phyloP scores from a whole-genome alignment of 139 green algal species.

The Nannochloris sp. region DNA sequence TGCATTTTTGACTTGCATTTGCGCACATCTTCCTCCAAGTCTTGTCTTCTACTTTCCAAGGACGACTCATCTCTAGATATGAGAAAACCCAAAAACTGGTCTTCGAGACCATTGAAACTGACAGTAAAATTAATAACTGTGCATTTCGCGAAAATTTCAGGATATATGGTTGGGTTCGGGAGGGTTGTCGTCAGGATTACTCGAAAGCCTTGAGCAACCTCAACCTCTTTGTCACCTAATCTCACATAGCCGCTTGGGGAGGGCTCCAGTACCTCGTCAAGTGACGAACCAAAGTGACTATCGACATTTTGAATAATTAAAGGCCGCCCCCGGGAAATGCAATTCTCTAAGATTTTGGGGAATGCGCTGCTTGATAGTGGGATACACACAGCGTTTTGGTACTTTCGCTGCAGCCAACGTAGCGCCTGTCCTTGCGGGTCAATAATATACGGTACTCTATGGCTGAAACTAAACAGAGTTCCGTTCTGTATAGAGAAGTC shows the following conservation, averaged over 20 bases:
- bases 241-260: slow-evolving; percentile 40
- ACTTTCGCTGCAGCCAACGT: slow-evolving; percentile 77
- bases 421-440: slow-evolving; percentile 82
- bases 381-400: slow-evolving; percentile 82
- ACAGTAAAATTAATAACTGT: slow-evolving; percentile 96
- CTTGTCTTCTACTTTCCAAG: slow-evolving; percentile 85
- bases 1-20: slow-evolving; percentile 87
- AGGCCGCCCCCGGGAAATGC: slow-evolving; percentile 76
- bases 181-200: slow-evolving; percentile 87
- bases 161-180: slow-evolving; percentile 86
- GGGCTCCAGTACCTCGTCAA: slow-evolving; percentile 78
- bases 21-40: slow-evolving; percentile 76
- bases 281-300: slow-evolving; percentile 78
- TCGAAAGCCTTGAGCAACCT: slow-evolving; percentile 78
- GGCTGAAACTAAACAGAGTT: slow-evolving; percentile 82
- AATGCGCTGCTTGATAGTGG: background rate
- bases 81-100: slow-evolving; percentile 90
- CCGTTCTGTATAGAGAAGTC: slow-evolving; percentile 92
- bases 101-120: slow-evolving; percentile 82
- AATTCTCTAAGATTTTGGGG: slow-evolving; percentile 78
- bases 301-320: slow-evolving; percentile 95
- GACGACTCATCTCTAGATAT: slow-evolving; percentile 93
- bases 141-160: slow-evolving; percentile 81
- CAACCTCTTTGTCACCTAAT: slow-evolving; percentile 85
- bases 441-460: slow-evolving; percentile 79